These are phyloP conservation scores for Kodamaea leandrae DNA, from an alignment of 805 yeast species.

Conservation along the genomic window DNA sequence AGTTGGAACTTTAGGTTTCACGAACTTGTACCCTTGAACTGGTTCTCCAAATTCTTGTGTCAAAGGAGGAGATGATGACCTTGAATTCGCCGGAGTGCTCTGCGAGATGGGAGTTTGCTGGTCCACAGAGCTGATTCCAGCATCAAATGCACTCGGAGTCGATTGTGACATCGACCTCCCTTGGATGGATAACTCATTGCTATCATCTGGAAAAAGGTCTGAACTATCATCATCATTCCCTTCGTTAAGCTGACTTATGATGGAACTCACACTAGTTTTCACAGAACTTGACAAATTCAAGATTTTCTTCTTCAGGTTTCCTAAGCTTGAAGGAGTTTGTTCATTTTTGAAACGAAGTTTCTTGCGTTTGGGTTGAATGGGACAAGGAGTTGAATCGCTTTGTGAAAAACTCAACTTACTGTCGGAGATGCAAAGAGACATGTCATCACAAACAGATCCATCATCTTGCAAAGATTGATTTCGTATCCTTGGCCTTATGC, in stretches of 20 bases:
- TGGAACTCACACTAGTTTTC: conserved; percentile 24
- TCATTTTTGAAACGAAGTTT: conserved; percentile 26
- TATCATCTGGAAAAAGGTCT: conserved; percentile 8
- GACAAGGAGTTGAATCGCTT: conserved; percentile 46
- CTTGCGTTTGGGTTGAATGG: conserved; percentile 38
- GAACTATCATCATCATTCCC: conserved; percentile 8
- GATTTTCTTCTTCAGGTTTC: conserved; percentile 19
- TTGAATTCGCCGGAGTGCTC: conserved; percentile 42
- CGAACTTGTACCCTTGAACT: conserved; percentile 44
- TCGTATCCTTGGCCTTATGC: conserved; percentile 3
- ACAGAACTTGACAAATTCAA: conserved; percentile 33
- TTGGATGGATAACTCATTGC: conserved; percentile 9
- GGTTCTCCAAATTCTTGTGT: conserved; percentile 34
- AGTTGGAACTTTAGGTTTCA: conserved; percentile 25
- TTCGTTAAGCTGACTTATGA: conserved; percentile 18
- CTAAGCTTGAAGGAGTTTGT: conserved; percentile 20
- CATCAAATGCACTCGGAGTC: conserved; percentile 11
- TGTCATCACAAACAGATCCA: conserved; percentile 7
- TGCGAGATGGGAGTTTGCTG: conserved; percentile 39
- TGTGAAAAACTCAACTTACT: conserved; percentile 28
- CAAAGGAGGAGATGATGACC: conserved; percentile 32
- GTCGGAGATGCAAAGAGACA: conserved; percentile 20
- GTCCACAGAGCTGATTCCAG: conserved; percentile 3
- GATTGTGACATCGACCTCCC: conserved; percentile 2
- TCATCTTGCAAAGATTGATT: conserved; percentile 4